Percentiles rank a stretch among this genome's conserved stretches.
Conservation (phyloP, 108 stramenopile species). For the Nitzschia sp. region DNA sequence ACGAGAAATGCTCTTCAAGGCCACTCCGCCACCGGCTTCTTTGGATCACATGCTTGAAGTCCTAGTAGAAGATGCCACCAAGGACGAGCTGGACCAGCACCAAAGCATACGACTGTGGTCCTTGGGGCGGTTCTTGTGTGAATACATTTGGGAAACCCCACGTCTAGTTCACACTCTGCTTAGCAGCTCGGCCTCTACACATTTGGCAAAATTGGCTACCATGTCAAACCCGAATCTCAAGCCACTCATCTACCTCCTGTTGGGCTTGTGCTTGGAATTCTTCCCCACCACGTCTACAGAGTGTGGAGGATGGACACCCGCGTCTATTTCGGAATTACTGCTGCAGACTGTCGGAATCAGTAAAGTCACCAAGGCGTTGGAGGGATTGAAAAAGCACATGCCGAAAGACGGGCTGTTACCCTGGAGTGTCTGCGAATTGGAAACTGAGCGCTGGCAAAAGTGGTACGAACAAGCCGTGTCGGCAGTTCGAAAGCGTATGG, state of each 20-base stretch:
- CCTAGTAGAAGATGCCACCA: conserved; percentile 12
- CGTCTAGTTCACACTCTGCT: conserved; percentile 57
- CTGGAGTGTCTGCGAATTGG: conserved; percentile 47
- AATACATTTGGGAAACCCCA: conserved; percentile 66
- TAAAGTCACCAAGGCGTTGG: conserved; percentile 33
- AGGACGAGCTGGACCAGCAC: neutral
- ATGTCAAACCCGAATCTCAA: neutral
- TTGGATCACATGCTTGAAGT: conserved; percentile 35
- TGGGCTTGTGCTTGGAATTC: conserved; percentile 71
- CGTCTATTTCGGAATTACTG: conserved; percentile 34
- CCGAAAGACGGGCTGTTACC: conserved; percentile 17
- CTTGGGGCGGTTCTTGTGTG: conserved; percentile 54
- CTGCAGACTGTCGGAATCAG: conserved; percentile 38
- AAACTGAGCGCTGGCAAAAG: conserved; percentile 40
- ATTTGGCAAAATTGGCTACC: conserved; percentile 27
- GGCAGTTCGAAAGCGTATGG: conserved; percentile 68
- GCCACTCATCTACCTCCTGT: conserved; percentile 53
- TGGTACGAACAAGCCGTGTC: conserved; percentile 60
- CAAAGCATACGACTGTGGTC: conserved; percentile 10
- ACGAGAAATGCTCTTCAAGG: conserved; percentile 64
- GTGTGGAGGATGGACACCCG: conserved; percentile 56
- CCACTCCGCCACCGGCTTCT: conserved; percentile 21
- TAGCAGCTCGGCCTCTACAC: conserved; percentile 27
- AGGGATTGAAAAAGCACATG: conserved; percentile 30
- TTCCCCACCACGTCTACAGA: conserved; percentile 40